Evolutionary conservation across 1,284 basidiomycete species (phyloP).

Genomic region (Trametes sp.): DNA sequence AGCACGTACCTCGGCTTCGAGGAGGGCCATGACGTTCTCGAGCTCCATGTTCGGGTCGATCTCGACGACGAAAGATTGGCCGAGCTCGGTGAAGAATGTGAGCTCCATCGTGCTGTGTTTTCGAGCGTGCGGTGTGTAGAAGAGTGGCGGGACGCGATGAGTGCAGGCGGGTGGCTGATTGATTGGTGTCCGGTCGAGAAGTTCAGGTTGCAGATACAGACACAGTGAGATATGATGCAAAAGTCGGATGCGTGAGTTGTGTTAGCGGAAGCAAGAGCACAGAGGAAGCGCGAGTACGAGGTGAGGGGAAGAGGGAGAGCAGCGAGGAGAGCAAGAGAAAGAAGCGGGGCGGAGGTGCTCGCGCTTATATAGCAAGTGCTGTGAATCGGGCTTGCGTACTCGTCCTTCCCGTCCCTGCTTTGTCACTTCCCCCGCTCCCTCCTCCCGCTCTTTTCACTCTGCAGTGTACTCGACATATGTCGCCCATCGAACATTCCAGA

Average conservation of each 20-base stretch:
- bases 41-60: conserved; percentile 89
- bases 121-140: not conserved
- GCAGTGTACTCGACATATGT: too few relatives aligned
- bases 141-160: not conserved
- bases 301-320: not conserved
- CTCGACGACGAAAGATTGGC: conserved; percentile 79
- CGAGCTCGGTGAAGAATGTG: conserved; percentile 83
- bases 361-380: conserved; percentile 21
- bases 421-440: not conserved
- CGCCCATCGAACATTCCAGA: too few relatives aligned
- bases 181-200: too few relatives aligned
- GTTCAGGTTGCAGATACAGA: too few relatives aligned
- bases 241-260: too few relatives aligned
- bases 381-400: not conserved
- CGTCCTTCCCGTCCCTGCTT: conserved; percentile 11
- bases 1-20: conserved; percentile 85
- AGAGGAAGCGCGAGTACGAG: not conserved
- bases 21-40: conserved; percentile 87
- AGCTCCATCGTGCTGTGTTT: conserved; percentile 66
- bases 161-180: not conserved
- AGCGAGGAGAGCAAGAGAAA: not conserved
- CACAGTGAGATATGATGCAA: too few relatives aligned
- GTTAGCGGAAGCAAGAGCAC: too few relatives aligned
- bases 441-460: not conserved
- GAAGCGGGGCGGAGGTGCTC: not conserved